phyloP scores from a whole-genome alignment of 108 stramenopile genomes.

The Skeletonema grethae region DNA sequence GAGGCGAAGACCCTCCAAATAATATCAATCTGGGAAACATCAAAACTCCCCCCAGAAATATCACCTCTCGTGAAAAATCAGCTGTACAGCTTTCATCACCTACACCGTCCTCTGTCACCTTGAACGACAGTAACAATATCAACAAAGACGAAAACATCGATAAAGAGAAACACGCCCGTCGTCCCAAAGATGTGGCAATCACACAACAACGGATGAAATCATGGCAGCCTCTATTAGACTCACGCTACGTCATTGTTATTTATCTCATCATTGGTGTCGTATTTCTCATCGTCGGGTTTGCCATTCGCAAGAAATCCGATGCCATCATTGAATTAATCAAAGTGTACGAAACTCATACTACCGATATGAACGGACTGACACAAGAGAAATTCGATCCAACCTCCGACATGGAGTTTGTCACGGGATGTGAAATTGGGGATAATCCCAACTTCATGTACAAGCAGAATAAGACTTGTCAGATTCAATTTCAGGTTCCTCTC shows the following conservation, averaged over 20 bases:
- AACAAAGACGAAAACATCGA: background rate
- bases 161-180: conserved; percentile 17
- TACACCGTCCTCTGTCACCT: background rate
- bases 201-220: conserved; percentile 89
- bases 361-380: conserved; percentile 16
- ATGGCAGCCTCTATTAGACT: conserved; percentile 95
- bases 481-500: conserved; percentile 36
- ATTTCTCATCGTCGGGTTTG: conserved; percentile 67
- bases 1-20: background rate
- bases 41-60: background rate
- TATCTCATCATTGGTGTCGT: conserved; percentile 80
- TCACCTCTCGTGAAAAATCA: too few species aligned
- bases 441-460: conserved; percentile 52
- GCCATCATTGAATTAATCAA: conserved; percentile 60
- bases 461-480: conserved; percentile 38
- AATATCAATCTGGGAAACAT: background rate
- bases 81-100: background rate
- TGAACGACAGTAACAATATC: background rate
- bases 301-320: conserved; percentile 58
- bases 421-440: conserved; percentile 49
- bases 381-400: background rate
- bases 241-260: conserved; percentile 80
- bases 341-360: conserved; percentile 56
- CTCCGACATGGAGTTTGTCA: conserved; percentile 12
- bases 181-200: conserved; percentile 66